A percentile compares a stretch with the other conserved stretches of the same genome.
phyloP scores from a whole-genome alignment of 139 green algal species.

The Astrephomene gubernaculifera region DNA sequence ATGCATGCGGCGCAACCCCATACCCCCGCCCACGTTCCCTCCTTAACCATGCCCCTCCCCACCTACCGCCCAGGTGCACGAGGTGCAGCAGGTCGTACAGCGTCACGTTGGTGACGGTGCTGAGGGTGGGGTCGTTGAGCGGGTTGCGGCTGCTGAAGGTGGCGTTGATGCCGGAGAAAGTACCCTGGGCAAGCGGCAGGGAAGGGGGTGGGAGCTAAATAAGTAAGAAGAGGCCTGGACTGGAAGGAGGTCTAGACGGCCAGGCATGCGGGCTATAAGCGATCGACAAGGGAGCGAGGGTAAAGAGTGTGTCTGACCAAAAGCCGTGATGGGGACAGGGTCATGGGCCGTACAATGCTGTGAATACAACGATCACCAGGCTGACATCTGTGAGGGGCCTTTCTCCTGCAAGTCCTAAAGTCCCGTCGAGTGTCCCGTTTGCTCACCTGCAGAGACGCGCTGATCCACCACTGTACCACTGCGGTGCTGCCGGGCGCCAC shows the following conservation, averaged over 20 bases:
- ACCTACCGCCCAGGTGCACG: not conserved
- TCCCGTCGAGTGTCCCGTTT: not conserved
- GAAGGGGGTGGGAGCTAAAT: not conserved
- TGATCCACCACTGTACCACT: not conserved
- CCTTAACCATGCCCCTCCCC: not conserved
- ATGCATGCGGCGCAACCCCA: not conserved
- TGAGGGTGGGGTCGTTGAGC: constrained; percentile 2
- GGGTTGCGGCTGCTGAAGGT: constrained; percentile 11
- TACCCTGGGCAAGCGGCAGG: not conserved
- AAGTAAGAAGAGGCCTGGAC: not conserved
- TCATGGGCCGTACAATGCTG: too few relatives aligned
- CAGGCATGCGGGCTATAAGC: not conserved
- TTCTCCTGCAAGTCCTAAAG: not conserved
- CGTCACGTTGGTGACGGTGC: not conserved
- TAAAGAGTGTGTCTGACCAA: not conserved
- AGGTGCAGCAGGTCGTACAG: constrained; percentile 2
- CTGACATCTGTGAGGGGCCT: not conserved
- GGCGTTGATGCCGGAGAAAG: constrained; percentile 6
- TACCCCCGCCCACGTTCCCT: too few relatives aligned
- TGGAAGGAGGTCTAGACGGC: not conserved
- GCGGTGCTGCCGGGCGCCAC: not conserved
- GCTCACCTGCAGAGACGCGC: not conserved
- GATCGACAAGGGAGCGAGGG: not conserved
- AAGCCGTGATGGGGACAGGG: too few relatives aligned
- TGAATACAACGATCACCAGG: too few relatives aligned